Evolutionary conservation across 2,329 filamentous ascomycete species (phyloP), one percentile per base, ranked within the genome.

Genomic region (Hypoxylon sp.): DNA sequence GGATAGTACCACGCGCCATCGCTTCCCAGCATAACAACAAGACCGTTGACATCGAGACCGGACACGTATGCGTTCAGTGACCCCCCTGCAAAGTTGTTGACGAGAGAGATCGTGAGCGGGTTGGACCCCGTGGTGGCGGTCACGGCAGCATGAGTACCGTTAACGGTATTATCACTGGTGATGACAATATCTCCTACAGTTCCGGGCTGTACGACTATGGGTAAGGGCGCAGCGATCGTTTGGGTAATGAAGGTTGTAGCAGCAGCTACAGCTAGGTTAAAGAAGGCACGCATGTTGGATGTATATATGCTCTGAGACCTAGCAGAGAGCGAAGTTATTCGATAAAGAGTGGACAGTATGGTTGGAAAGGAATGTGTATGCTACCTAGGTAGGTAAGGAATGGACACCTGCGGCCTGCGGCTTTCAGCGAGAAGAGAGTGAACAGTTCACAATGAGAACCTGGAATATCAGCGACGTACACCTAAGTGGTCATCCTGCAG

Each of bases 51-150:
- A 62, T 81, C 78, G 15, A 74, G 64, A 20, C 80, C 80, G 10
- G 77, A 78, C 30, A 82, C 72, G 59, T 81, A 82, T n/a, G 76
- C 77, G 54, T 79, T 78, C 59, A 81, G 70, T 39, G 68, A 63
- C 5, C 71, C 68, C 11, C 71, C 72, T 41, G 71, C 70, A 52
- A 79, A 74, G 68, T 81, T 81, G 73, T 82, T 81, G 51, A 77
- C 71, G 22, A 82, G 58, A 13, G 72, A 65, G 13, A 75, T 50
- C 48, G 68, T 68, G 28, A 74, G 66, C 1, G 68, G 68, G 62
- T 66, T 71, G 30, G 24, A 56, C 3, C 26, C 53, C 1, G 34
- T 32, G 3, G 57, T 57, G 10, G 64, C 26, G 19, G 39, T 24
- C 17, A 37, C 56, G 13, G 59, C 19, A 6, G 22, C 20, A 2